Base-by-base conservation (phyloP, 208 protist genomes). In the Trypanosoma cruzi region DNA sequence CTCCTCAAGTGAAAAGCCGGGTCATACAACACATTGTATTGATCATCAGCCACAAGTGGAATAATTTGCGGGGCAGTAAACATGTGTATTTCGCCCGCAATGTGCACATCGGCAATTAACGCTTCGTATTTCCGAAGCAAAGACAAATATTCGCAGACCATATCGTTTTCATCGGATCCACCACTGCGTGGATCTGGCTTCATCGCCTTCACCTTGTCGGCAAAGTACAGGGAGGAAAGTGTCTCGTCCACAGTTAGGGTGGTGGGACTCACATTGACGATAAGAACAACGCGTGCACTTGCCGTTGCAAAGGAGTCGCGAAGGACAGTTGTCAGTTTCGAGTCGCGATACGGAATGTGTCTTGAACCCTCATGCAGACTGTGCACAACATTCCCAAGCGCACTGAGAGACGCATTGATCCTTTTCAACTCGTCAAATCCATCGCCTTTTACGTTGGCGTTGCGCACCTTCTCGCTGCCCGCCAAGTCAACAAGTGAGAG, bases 371-470 rank as follows among this genome's bases (percentile, higher is more conserved):
- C 81, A 76, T 92, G 73, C 46, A 98, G 73, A 42, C 75, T 81
- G 72, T 95, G 82, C 65, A 98, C 95, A 20, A 98, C 95, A 67
- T 95, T 96, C 40, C 94, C 94, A 22, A 98, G 87, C 7, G 92
- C 79, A 32, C 95, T 95, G 26, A 98, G 90, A 55, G 88, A 96
- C 67, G 85, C 82, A 82, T 98, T 98, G 71, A 98, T 98, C 14
- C 75, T 71, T 32, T 87, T 89, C 11, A 92, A 84, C 73, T 99
- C 95, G 54, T 84, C 75, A 24, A 96, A 67, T n/a, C 81, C 85
- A 24, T 84, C 73, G 42, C 88, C 89, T 20, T 80, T 75, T 6
- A 93, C 92, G 59, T 82, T 71, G 34, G 82, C 82, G 64, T 82
- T 80, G 28, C 77, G 69, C 52, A 92, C 75, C 48, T 88, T 82